These are phyloP conservation scores for Geranium rotundifolium DNA, from an alignment of 345 rosid species.

Conservation along the genomic window DNA sequence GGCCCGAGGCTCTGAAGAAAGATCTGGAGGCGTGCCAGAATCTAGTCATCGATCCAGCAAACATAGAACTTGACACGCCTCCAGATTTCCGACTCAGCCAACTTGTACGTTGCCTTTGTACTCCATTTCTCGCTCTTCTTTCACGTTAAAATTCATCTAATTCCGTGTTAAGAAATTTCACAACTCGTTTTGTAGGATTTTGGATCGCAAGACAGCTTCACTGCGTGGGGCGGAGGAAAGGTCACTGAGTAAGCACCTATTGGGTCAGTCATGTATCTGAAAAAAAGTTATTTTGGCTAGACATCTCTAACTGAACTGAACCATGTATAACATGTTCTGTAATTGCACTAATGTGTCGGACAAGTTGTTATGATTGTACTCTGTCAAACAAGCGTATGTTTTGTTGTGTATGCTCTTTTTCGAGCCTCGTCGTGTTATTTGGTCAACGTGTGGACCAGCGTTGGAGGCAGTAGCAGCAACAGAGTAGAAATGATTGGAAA, in stretches of 20 bases:
- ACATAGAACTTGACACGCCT: slow-evolving; percentile 82
- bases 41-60: slow-evolving; percentile 55
- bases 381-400: too few relatives aligned
- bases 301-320: too few relatives aligned
- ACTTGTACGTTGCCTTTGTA: slow-evolving; percentile 38
- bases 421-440: too few relatives aligned
- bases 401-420: too few relatives aligned
- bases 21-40: slow-evolving; percentile 86
- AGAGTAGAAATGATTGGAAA: too few relatives aligned
- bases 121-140: not conserved
- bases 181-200: slow-evolving; percentile 46
- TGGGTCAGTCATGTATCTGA: not conserved
- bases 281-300: too few relatives aligned
- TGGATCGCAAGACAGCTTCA: slow-evolving; percentile 86
- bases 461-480: too few relatives aligned
- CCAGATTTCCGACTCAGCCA: slow-evolving; percentile 92
- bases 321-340: not conserved
- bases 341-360: not conserved
- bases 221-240: slow-evolving; percentile 66
- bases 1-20: slow-evolving; percentile 63
- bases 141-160: not conserved
- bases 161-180: not conserved
- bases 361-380: too few relatives aligned
- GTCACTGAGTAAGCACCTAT: slow-evolving; percentile 15
- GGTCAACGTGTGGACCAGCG: too few relatives aligned